Base-by-base conservation (phyloP, 441 rosid genomes). In the Iberis amara region DNA sequence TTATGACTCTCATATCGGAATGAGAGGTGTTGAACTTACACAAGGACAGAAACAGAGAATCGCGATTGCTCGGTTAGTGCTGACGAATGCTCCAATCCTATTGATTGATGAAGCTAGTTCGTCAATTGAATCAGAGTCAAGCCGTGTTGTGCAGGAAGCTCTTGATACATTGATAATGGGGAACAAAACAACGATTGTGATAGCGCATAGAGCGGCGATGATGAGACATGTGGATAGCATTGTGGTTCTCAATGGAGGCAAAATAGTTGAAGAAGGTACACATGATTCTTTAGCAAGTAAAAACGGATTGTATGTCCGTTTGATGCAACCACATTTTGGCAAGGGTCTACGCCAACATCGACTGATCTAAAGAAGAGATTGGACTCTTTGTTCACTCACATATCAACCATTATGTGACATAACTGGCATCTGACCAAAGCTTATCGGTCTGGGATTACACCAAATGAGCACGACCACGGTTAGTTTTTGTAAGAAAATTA, bases 11-110 rank as follows among this genome's bases (percentile, higher is more conserved):
- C 95, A 89, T 40, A 89, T 89, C 11, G 99, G 97, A 27, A 86
- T 86, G 97, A 80, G 97, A 78, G 99, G 96, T 36, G 94, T 94
- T 57, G 97, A 94, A 56, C 74, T 89, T 59, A 86, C 99, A 45
- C 96, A 89, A 7, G 97, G 99, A 57, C 99, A 94, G 73, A 94
- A 89, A 63, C 99, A 89, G 74, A 79, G 99, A 68, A 85, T 87
- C 14, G 96, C 94, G 6, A 89, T 94, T 47, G 97, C 99, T 36
- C 76, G 96, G 31, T 97, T 86, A 6, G 90, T 94, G 57, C 76
- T 94, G 69, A 94, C 89, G 74, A 94, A 89, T 62, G 97, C 99
- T 7, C 97, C 99, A 8, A 87, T 94, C 55, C 68, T 94, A 66
- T 65, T 94, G 55, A 59, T 94, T 41, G 99, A 94, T 62, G 99